These are phyloP conservation scores for Phalaenopsis aphrodite DNA, from an alignment of 106 monocot species.

Conservation along the genomic window DNA sequence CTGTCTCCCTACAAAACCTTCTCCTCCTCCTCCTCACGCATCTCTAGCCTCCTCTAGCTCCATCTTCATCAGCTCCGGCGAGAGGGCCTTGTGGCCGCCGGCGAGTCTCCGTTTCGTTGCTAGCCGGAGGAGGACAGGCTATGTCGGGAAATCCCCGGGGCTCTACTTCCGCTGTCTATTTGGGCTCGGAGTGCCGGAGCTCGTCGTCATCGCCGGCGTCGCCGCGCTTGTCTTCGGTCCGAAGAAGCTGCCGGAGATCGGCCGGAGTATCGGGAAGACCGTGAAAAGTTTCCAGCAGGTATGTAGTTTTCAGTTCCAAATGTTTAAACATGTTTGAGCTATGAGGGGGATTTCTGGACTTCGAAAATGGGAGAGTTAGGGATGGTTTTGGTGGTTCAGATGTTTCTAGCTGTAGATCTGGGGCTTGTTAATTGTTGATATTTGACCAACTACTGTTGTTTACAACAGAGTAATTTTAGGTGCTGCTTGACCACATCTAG, in stretches of 20 bases:
- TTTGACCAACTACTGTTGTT: not conserved
- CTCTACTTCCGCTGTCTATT: conserved; percentile 64
- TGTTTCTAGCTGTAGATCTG: not conserved
- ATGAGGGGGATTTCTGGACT: not conserved
- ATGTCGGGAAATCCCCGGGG: conserved; percentile 9
- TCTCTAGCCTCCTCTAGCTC: conserved; percentile 18
- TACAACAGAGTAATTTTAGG: not conserved
- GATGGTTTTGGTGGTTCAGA: not conserved
- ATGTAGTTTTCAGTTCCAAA: not conserved
- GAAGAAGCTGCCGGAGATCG: conserved; percentile 87
- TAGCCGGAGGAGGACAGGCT: not conserved
- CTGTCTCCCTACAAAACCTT: not conserved
- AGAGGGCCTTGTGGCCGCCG: not conserved
- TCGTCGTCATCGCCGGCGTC: conserved; percentile 92
- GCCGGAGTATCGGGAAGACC: conserved; percentile 83
- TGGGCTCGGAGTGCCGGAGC: conserved; percentile 92
- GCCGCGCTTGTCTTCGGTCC: conserved; percentile 87
- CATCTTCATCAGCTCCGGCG: conserved; percentile 11
- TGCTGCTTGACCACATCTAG: not conserved
- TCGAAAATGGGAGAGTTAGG: not conserved
- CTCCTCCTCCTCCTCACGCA: conserved; percentile 8
- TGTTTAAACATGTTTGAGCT: not conserved
- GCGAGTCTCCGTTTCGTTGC: not conserved
- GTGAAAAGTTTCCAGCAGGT: conserved; percentile 98
- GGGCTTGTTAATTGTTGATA: not conserved